These are phyloP conservation scores for Rosa hybrid DNA, from an alignment of 331 rosid species.

Conservation along the genomic window DNA sequence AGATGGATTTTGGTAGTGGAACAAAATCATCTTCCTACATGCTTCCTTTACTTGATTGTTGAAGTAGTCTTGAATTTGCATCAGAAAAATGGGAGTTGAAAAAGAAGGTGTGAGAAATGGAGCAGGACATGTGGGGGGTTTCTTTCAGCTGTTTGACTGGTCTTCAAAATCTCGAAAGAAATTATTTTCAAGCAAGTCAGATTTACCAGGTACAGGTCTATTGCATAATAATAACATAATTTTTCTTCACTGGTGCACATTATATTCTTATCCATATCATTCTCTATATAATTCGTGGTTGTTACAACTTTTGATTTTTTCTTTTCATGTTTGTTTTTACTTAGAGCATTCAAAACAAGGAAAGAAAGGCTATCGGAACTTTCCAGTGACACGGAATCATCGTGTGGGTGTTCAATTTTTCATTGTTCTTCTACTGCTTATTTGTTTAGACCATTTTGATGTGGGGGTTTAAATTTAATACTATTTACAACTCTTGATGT, in stretches of 20 bases:
- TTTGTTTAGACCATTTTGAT: constrained; percentile 8
- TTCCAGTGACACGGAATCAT: constrained; percentile 45
- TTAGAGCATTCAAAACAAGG: constrained; percentile 56
- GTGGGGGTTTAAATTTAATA: constrained; percentile 10
- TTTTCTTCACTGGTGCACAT: neutral
- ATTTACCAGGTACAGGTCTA: constrained; percentile 50
- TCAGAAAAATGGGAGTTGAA: constrained; percentile 71
- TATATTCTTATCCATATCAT: constrained; percentile 11
- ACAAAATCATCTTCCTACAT: constrained; percentile 19
- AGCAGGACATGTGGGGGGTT: constrained; percentile 74
- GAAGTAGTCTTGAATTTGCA: constrained; percentile 35
- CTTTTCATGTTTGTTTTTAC: constrained; percentile 14
- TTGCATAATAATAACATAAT: constrained; percentile 2
- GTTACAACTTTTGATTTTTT: constrained; percentile 18
- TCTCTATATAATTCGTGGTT: constrained; percentile 13
- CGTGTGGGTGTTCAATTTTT: constrained; percentile 37
- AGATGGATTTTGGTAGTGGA: constrained; percentile 26
- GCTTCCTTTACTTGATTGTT: constrained; percentile 19
- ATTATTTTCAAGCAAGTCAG: constrained; percentile 67
- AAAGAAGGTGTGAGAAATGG: constrained; percentile 66
- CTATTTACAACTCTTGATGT: constrained; percentile 1
- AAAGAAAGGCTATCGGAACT: constrained; percentile 47
- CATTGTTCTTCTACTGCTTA: constrained; percentile 14
- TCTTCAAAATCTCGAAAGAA: constrained; percentile 82
- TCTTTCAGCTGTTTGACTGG: constrained; percentile 93